These are phyloP conservation scores for Xylariales sp. DNA, from an alignment of 2,329 filamentous ascomycete species.

Conservation along the genomic window DNA sequence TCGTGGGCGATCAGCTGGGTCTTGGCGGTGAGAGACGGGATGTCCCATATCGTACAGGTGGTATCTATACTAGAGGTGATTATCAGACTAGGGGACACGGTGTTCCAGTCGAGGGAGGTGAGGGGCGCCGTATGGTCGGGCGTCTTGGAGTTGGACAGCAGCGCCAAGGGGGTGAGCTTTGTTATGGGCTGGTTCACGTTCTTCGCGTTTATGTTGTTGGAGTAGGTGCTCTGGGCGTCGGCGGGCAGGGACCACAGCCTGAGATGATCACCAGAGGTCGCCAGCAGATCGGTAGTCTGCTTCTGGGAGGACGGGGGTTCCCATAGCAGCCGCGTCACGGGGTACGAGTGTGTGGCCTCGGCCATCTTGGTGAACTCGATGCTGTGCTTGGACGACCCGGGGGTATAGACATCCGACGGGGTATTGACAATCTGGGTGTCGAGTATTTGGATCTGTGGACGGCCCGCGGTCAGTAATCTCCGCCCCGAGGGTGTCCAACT, in stretches of 20 bases:
- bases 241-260: conserved; percentile 88
- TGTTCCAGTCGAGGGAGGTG: conserved; percentile 97
- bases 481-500: background rate
- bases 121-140: conserved; percentile 96
- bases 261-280: conserved; percentile 91
- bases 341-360: conserved; percentile 96
- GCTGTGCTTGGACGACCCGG: conserved; percentile 67
- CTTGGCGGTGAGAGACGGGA: conserved; percentile 94
- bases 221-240: conserved; percentile 54
- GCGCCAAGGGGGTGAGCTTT: conserved; percentile 87
- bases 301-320: conserved; percentile 94
- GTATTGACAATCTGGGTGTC: conserved; percentile 77
- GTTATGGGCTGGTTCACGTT: conserved; percentile 53
- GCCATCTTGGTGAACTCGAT: conserved; percentile 91
- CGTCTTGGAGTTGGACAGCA: conserved; percentile 96
- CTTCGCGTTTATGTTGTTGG: conserved; percentile 63
- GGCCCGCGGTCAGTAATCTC: conserved; percentile 6
- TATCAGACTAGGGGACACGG: conserved; percentile 90
- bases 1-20: conserved; percentile 98
- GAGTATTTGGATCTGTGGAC: conserved; percentile 89
- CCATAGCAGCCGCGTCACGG: conserved; percentile 92
- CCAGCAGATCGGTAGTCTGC: conserved; percentile 88
- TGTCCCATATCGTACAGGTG: conserved; percentile 99
- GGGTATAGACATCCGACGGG: conserved; percentile 61
- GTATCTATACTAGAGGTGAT: conserved; percentile 99